These are phyloP conservation scores for Linaria vulgaris DNA, from an alignment of 257 asterid species.

Conservation along the genomic window DNA sequence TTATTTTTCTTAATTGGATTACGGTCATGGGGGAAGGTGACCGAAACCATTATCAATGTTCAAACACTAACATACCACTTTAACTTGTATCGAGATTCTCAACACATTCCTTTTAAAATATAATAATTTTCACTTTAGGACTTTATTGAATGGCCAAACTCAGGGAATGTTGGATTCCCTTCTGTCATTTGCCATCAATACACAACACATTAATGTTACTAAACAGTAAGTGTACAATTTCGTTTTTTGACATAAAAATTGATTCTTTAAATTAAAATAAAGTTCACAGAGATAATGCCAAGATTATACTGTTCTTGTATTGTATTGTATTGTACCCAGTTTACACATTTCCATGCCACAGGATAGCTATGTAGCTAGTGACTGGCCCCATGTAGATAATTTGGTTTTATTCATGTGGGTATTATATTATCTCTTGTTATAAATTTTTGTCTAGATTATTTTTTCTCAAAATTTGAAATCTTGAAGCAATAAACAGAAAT, in stretches of 20 bases:
- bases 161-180: conserved; percentile 90
- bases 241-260: conserved; percentile 14
- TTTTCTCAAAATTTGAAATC: conserved; percentile 24
- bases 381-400: conserved; percentile 40
- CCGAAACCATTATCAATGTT: conserved; percentile 56
- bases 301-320: conserved; percentile 41
- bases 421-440: conserved; percentile 8
- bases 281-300: conserved; percentile 52
- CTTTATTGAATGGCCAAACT: conserved; percentile 76
- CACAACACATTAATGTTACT: background rate
- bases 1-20: conserved; percentile 25
- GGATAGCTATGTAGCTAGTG: conserved; percentile 32
- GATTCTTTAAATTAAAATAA: conserved; percentile 30
- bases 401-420: conserved; percentile 40
- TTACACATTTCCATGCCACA: conserved; percentile 43
- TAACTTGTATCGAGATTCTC: conserved; percentile 62
- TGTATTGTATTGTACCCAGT: too few species aligned
- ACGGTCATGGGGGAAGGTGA: conserved; percentile 37
- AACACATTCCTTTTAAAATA: conserved; percentile 42
- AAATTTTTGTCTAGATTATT: conserved; percentile 25
- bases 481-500: conserved; percentile 11
- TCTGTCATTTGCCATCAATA: conserved; percentile 36
- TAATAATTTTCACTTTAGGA: conserved; percentile 41
- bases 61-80: conserved; percentile 29
- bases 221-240: background rate